A percentile compares a stretch with the other conserved stretches of the same genome.
These are phyloP conservation scores for Stagonosporopsis rhizophila DNA, from an alignment of 2,329 filamentous ascomycete genomes.

Conservation along the genomic window DNA sequence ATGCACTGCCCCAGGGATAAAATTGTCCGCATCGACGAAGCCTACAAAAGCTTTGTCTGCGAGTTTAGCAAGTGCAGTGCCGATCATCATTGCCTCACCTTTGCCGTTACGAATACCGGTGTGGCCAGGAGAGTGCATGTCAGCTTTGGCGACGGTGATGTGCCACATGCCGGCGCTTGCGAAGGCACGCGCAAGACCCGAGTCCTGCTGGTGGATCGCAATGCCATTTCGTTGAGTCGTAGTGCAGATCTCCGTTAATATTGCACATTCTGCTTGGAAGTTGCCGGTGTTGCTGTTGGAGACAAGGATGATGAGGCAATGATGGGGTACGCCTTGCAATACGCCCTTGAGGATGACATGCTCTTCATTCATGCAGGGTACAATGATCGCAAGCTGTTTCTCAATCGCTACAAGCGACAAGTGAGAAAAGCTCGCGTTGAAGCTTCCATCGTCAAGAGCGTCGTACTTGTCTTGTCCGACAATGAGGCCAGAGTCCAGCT, in stretches of 20 bases:
- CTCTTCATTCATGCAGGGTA: conserved; percentile 28
- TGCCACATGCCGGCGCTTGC: neutral
- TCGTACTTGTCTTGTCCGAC: neutral
- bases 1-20: conserved; percentile 22
- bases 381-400: conserved; percentile 19
- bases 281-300: conserved; percentile 22
- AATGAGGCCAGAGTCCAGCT: conserved; percentile 19
- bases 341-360: conserved; percentile 20
- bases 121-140: neutral
- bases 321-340: conserved; percentile 23
- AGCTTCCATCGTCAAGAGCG: neutral
- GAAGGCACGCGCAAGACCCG: conserved; percentile 21
- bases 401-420: conserved; percentile 14
- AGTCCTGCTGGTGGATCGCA: conserved; percentile 17
- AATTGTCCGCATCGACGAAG: conserved; percentile 30
- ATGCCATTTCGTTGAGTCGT: conserved; percentile 9
- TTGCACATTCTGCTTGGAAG: conserved; percentile 12
- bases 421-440: conserved; percentile 12
- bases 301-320: conserved; percentile 23
- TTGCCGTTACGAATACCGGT: conserved; percentile 21
- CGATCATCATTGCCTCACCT: conserved; percentile 29
- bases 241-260: conserved; percentile 13
- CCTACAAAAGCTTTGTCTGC: conserved; percentile 15
- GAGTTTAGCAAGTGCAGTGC: conserved; percentile 19
- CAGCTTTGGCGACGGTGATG: neutral